Base-by-base conservation (phyloP, 2,329 filamentous ascomycete genomes). In the Apiospora kogelbergensis region DNA sequence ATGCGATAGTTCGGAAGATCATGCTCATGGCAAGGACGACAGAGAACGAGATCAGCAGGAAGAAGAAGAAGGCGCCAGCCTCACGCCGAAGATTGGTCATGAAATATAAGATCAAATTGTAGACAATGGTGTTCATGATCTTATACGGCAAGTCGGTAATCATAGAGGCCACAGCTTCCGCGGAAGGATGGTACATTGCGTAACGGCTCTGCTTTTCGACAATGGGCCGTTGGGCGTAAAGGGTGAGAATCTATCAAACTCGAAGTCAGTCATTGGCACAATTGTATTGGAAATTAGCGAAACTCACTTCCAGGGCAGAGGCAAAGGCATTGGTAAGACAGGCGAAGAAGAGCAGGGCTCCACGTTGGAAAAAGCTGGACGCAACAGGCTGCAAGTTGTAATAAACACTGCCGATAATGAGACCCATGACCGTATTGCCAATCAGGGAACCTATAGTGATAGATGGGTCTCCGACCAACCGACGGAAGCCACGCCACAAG, bases 201-300 rank as follows among this genome's bases (percentile, higher is more conserved):
- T 97, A 97, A 68, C 91, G 89, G 69, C 86, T 82, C 74, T 97
- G 94, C 78, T 97, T 97, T 78, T 97, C 94, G 68, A 97, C 93
- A 74, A 97, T 97, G 1, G 93, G 91, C 40, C 94, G 90, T 85
- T 97, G 93, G 1, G 92, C 88, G 78, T 95, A 97, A 6, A 97
- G 85, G 0, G 91, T 93, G 41, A 95, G 80, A 76, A 97, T 95
- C 84, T 90, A 68, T 2, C 0, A 37, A 13, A 37, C 30, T 37
- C 9, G 10, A 2, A n/a, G 53, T 60, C 30, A 60, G 53, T 60
- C 53, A n/a, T 37, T n/a, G 33, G 17, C 17, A 37, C 17, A 13
- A 9, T 24, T 13, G 22, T 11, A 17, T 1, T 73, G 7, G 63
- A 4, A 20, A 20, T 20, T 7, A 30, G 15, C 72, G 41, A 17